Conservation (phyloP, 768 basidiomycete genomes). For the Tephrocybe sp. region DNA sequence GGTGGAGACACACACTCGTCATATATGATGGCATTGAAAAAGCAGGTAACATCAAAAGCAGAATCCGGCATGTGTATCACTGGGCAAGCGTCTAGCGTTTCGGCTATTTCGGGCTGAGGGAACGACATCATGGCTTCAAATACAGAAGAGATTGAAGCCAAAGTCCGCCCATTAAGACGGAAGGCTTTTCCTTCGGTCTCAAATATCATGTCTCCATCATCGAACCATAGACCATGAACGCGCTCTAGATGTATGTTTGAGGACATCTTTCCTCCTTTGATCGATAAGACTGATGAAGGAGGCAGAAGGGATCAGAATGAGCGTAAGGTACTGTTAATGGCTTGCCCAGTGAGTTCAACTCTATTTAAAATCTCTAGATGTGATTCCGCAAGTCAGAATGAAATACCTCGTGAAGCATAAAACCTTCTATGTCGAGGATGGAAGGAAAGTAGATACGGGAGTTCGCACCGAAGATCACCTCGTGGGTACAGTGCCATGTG, state of each 20-base stretch:
- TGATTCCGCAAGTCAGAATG: background rate
- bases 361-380: background rate
- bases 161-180: constrained; percentile 11
- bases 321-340: too few relatives aligned
- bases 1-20: constrained; percentile 11
- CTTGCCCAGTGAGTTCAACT: too few relatives aligned
- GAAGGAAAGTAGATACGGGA: background rate
- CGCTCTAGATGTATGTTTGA: background rate
- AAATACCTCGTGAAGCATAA: background rate
- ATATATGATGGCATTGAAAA: constrained; percentile 20
- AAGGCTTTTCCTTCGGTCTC: constrained; percentile 17
- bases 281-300: too few relatives aligned
- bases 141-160: constrained; percentile 16
- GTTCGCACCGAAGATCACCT: background rate
- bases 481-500: background rate
- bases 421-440: background rate
- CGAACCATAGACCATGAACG: constrained; percentile 18
- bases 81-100: constrained; percentile 14
- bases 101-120: constrained; percentile 16
- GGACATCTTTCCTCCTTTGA: too few relatives aligned
- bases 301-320: too few relatives aligned
- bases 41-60: constrained; percentile 11
- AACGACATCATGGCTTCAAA: constrained; percentile 20
- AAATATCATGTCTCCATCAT: constrained; percentile 25
- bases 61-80: constrained; percentile 18